These are phyloP conservation scores for Kazachstania psychrophila DNA, from an alignment of 805 yeast genomes.

Conservation along the genomic window DNA sequence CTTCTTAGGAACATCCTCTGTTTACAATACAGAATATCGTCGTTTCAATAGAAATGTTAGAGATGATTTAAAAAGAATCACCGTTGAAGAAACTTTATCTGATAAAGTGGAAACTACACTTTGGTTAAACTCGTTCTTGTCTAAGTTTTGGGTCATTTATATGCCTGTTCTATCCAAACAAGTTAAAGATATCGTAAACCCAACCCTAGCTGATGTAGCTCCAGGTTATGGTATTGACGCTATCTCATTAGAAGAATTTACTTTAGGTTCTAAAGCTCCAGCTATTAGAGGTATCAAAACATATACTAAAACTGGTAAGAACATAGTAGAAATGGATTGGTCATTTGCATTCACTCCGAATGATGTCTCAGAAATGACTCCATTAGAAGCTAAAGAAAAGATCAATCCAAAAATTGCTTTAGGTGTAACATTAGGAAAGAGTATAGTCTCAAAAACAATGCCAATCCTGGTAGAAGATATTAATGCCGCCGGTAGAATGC, in stretches of 20 bases:
- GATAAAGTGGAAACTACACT: constrained; percentile 63
- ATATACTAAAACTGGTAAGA: constrained; percentile 58
- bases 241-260: constrained; percentile 63
- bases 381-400: constrained; percentile 57
- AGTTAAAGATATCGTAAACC: constrained; percentile 63
- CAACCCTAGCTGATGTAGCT: constrained; percentile 55
- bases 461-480: constrained; percentile 78
- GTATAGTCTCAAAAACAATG: constrained; percentile 62
- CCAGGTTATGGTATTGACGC: constrained; percentile 81
- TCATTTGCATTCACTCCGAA: constrained; percentile 71
- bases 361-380: constrained; percentile 78
- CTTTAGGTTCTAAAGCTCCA: constrained; percentile 76
- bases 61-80: constrained; percentile 64
- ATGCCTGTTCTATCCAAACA: constrained; percentile 78
- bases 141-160: constrained; percentile 79
- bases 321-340: constrained; percentile 77
- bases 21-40: constrained; percentile 63
- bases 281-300: constrained; percentile 62
- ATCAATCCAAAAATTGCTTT: constrained; percentile 73
- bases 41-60: constrained; percentile 65
- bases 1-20: constrained; percentile 51
- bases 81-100: constrained; percentile 55
- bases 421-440: constrained; percentile 75
- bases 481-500: constrained; percentile 64
- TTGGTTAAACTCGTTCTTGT: constrained; percentile 70